phyloP scores from a whole-genome alignment of 768 basidiomycete species.

The Rubroboletus satanas region DNA sequence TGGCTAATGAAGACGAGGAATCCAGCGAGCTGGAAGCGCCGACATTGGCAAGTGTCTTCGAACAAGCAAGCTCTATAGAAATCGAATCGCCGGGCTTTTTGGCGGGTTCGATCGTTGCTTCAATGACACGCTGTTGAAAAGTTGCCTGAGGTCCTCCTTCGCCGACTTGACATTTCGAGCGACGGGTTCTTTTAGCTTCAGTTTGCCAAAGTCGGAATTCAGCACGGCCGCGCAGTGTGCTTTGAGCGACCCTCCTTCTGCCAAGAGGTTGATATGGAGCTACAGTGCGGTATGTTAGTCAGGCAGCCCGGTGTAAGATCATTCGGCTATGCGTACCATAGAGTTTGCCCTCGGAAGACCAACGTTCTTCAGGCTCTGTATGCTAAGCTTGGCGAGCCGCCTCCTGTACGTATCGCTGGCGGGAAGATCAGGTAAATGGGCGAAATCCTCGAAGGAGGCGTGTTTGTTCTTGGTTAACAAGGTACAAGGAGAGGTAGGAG shows the following conservation, averaged over 20 bases:
- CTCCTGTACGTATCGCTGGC: not conserved
- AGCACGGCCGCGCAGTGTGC: not conserved
- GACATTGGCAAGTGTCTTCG: not conserved
- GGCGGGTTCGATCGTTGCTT: not conserved
- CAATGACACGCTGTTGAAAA: not conserved
- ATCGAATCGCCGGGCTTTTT: not conserved
- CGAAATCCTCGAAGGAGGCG: slow-evolving; percentile 7
- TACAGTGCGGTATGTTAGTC: not conserved
- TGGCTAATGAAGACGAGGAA: not conserved
- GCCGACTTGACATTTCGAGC: slow-evolving; percentile 5
- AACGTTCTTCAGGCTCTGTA: not conserved
- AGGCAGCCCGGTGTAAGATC: not conserved
- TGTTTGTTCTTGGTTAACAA: slow-evolving; percentile 14
- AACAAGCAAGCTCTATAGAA: not conserved
- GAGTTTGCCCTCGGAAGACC: no score
- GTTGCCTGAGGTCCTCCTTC: slow-evolving; percentile 4
- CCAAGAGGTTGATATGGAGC: slow-evolving; percentile 1
- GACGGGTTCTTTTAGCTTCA: not conserved
- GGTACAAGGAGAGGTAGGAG: not conserved
- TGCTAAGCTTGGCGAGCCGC: not conserved
- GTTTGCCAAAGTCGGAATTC: not conserved
- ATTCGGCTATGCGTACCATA: not conserved
- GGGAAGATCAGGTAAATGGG: not conserved
- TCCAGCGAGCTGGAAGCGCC: not conserved
- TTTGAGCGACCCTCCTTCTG: not conserved